Conservation (phyloP, 148 eudicot genomes). For the Nyssa sinensis region DNA sequence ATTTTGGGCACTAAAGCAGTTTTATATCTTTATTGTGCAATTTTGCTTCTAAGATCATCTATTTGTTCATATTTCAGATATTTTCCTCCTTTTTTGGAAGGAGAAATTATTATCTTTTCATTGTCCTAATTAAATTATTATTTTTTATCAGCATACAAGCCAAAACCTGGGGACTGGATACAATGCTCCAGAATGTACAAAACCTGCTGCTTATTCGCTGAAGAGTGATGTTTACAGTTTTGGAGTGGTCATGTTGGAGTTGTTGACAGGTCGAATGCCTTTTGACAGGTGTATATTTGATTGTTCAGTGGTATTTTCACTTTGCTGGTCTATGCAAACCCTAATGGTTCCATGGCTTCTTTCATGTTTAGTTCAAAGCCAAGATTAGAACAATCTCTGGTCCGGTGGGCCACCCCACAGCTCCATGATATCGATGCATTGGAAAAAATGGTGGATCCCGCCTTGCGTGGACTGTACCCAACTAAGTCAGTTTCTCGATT, state of each 20-base stretch:
- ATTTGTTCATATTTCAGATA: background rate
- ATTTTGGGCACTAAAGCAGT: background rate
- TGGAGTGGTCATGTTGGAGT: slow-evolving; percentile 73
- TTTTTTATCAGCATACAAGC: slow-evolving; percentile 33
- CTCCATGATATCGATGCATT: slow-evolving; percentile 69
- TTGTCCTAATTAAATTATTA: background rate
- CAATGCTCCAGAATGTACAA: slow-evolving; percentile 53
- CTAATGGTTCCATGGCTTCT: background rate
- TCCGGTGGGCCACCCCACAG: slow-evolving; percentile 62
- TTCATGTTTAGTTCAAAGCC: slow-evolving; percentile 36
- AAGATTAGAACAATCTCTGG: slow-evolving; percentile 54
- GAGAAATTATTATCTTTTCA: background rate
- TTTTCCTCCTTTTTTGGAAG: background rate
- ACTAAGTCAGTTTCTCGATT: slow-evolving; percentile 63
- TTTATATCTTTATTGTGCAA: background rate
- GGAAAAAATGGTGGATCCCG: slow-evolving; percentile 67
- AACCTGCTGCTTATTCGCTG: slow-evolving; percentile 36
- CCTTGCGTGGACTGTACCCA: slow-evolving; percentile 59
- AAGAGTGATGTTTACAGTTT: slow-evolving; percentile 74
- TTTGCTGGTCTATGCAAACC: background rate
- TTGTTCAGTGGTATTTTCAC: background rate
- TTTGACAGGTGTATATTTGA: slow-evolving; percentile 52
- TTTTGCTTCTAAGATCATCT: background rate
- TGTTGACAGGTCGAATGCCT: slow-evolving; percentile 75
- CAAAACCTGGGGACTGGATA: slow-evolving; percentile 48